phyloP scores from a whole-genome alignment of 1,284 basidiomycete species.

The Cryptococcus jaspeensis region DNA sequence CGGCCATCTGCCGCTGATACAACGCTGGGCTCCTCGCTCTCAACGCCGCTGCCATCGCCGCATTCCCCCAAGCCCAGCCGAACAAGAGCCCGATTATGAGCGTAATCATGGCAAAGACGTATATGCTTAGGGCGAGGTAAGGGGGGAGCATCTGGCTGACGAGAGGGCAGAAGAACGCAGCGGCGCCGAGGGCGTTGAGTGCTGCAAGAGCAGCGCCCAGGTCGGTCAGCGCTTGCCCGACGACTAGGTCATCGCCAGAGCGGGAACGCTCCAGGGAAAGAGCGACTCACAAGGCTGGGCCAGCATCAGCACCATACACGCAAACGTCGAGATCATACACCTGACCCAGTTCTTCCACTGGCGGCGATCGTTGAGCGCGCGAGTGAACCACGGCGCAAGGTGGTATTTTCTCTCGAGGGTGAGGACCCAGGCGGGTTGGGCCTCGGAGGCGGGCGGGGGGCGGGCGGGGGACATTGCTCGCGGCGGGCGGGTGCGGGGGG shows the following conservation, averaged over 20 bases:
- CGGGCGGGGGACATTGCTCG: not conserved
- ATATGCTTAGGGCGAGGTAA: slow-evolving; percentile 41
- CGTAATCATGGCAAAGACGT: slow-evolving; percentile 53
- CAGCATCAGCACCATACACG: slow-evolving; percentile 36
- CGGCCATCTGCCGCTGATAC: slow-evolving; percentile 56
- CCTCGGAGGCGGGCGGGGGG: not conserved
- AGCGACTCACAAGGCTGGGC: slow-evolving; percentile 25
- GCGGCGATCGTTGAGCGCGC: slow-evolving; percentile 21
- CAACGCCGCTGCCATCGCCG: slow-evolving; percentile 66
- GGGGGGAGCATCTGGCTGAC: slow-evolving; percentile 45
- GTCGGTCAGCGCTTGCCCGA: not conserved
- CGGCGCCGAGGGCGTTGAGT: slow-evolving; percentile 30
- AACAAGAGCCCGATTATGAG: slow-evolving; percentile 62
- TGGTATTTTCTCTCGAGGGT: slow-evolving; percentile 15
- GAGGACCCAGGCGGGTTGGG: not conserved
- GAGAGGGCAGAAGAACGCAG: slow-evolving; percentile 44
- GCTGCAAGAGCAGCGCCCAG: slow-evolving; percentile 18
- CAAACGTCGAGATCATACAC: slow-evolving; percentile 39
- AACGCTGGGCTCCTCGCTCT: slow-evolving; percentile 60
- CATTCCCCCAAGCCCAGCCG: slow-evolving; percentile 73
- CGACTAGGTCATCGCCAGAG: too few relatives aligned
- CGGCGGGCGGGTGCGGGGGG: not conserved
- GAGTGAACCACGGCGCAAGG: slow-evolving; percentile 30
- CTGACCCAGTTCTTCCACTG: slow-evolving; percentile 48
- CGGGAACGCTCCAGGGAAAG: not conserved